phyloP scores from a whole-genome alignment of 2,329 filamentous ascomycete species.

The Dendrostoma leiphaemia region DNA sequence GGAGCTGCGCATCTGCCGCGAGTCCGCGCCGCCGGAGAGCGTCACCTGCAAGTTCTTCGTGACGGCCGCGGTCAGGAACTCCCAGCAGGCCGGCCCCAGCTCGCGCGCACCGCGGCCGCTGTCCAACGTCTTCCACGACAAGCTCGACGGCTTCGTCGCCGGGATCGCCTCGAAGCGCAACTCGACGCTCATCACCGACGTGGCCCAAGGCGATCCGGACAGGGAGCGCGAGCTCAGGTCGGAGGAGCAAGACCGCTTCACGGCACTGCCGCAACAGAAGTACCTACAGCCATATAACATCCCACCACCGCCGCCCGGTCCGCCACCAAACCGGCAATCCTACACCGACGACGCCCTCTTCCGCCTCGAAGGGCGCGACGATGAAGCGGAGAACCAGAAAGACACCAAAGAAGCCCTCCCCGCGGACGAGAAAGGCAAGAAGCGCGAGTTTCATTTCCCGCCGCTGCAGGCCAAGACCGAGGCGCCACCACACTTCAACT shows the following conservation, averaged over 20 bases:
- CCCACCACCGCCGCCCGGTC: conserved; percentile 31
- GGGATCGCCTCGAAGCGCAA: conserved; percentile 84
- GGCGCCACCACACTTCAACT: conserved; percentile 55
- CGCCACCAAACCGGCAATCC: conserved; percentile 24
- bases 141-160: conserved; percentile 82
- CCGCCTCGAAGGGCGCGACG: conserved; percentile 46
- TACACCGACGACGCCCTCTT: conserved; percentile 45
- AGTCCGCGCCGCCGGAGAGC: conserved; percentile 82
- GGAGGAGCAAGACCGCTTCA: conserved; percentile 83
- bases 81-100: conserved; percentile 28
- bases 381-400: conserved; percentile 40
- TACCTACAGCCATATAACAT: conserved; percentile 56
- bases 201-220: conserved; percentile 76
- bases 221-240: conserved; percentile 74
- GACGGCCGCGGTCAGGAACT: conserved; percentile 67
- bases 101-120: conserved; percentile 61
- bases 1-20: conserved; percentile 86
- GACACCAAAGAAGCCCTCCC: conserved; percentile 22
- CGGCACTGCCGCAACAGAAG: conserved; percentile 70
- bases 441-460: conserved; percentile 57
- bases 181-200: conserved; percentile 77
- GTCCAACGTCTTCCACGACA: conserved; percentile 77
- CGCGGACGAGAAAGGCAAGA: conserved; percentile 30
- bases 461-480: conserved; percentile 46
- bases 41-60: conserved; percentile 95